A percentile compares a stretch with the other conserved stretches of the same genome.
These are phyloP conservation scores for Lactifluus piperatus DNA, from an alignment of 768 basidiomycete species.

Conservation along the genomic window DNA sequence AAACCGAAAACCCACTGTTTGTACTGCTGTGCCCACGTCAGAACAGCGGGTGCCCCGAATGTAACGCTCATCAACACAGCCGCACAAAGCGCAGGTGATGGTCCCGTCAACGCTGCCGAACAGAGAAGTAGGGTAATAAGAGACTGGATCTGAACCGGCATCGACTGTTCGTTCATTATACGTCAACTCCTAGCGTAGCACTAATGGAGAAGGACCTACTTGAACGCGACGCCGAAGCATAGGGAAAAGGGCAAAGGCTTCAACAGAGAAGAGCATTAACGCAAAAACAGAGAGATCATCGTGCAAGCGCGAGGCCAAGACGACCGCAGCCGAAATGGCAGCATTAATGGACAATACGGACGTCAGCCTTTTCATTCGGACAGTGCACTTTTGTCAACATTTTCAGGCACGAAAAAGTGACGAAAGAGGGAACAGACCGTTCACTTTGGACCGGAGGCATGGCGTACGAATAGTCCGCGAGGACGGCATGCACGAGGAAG, in stretches of 20 bases:
- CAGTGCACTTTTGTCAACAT: background rate
- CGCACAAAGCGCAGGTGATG: constrained; percentile 49
- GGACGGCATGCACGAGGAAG: constrained; percentile 70
- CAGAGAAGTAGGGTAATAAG: constrained; percentile 46
- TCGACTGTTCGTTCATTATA: constrained; percentile 31
- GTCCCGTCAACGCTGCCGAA: constrained; percentile 43
- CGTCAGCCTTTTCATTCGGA: constrained; percentile 44
- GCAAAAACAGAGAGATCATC: constrained; percentile 85
- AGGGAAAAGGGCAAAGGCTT: constrained; percentile 79
- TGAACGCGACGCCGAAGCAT: constrained; percentile 65
- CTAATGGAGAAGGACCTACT: constrained; percentile 32
- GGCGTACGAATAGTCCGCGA: constrained; percentile 71
- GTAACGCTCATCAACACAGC: constrained; percentile 47
- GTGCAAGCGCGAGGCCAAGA: constrained; percentile 81
- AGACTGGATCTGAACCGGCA: constrained; percentile 38
- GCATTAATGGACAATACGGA: constrained; percentile 87
- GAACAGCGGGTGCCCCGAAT: constrained; percentile 61
- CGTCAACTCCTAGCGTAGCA: constrained; percentile 5
- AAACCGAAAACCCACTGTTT: constrained; percentile 51
- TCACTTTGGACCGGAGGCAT: constrained; percentile 22
- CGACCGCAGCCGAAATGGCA: constrained; percentile 86
- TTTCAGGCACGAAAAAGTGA: background rate
- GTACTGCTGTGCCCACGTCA: constrained; percentile 81
- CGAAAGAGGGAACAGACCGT: constrained; percentile 9
- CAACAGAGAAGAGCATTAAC: constrained; percentile 75